Evolutionary conservation across 2,329 filamentous ascomycete species (phyloP).

Genomic region (Leptographium flavum): DNA sequence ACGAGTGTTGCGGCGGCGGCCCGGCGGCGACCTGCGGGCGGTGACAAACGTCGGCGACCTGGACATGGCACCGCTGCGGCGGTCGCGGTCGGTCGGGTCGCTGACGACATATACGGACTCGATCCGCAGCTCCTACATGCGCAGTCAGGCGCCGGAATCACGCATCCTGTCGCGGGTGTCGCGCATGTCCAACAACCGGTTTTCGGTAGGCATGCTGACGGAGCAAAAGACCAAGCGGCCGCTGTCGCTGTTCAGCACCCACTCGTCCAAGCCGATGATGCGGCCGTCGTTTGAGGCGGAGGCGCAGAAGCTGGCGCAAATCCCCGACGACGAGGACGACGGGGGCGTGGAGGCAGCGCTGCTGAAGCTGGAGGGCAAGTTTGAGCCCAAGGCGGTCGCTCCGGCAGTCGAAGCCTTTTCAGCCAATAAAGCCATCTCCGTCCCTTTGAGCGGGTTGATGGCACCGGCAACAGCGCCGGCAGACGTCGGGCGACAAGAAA

Average conservation of each 20-base stretch:
- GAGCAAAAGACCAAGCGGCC: slow-evolving; percentile 31
- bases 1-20: slow-evolving; percentile 53
- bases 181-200: slow-evolving; percentile 26
- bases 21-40: slow-evolving; percentile 60
- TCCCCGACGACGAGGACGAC: slow-evolving; percentile 75
- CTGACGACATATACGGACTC: slow-evolving; percentile 47
- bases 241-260: slow-evolving; percentile 44
- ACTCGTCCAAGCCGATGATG: slow-evolving; percentile 48
- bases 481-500: slow-evolving; percentile 22
- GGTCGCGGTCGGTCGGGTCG: slow-evolving; percentile 44
- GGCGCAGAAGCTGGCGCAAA: slow-evolving; percentile 71
- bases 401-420: background rate
- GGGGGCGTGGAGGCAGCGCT: slow-evolving; percentile 88
- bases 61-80: slow-evolving; percentile 31
- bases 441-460: slow-evolving; percentile 4
- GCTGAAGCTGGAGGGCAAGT: slow-evolving; percentile 81
- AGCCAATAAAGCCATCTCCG: background rate
- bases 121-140: slow-evolving; percentile 40
- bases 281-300: slow-evolving; percentile 75
- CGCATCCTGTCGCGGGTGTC: slow-evolving; percentile 27
- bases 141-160: slow-evolving; percentile 24
- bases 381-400: slow-evolving; percentile 33
- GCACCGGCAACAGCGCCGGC: slow-evolving; percentile 7
- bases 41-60: slow-evolving; percentile 51
- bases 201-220: slow-evolving; percentile 45